A percentile compares a stretch with the other conserved stretches of the same genome.
Conservation (phyloP, 2,329 filamentous ascomycete genomes). For the Botrytis byssoidea region DNA sequence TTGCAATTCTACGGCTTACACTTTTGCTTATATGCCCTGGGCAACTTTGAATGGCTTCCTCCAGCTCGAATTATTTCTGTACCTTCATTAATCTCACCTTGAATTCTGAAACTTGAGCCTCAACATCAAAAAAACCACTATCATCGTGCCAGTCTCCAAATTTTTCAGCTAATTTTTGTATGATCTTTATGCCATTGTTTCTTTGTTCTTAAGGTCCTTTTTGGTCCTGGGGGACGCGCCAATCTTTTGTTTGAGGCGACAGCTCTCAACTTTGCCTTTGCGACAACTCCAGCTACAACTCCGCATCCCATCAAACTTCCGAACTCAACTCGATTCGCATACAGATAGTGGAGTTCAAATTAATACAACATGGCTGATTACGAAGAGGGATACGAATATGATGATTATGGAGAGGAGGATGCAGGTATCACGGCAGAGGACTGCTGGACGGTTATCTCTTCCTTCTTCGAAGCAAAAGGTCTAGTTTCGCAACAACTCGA, state of each 20-base stretch:
- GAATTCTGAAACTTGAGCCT: slow-evolving; percentile 11
- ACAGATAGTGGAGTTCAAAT: slow-evolving; percentile 7
- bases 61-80: slow-evolving; percentile 17
- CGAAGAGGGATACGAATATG: slow-evolving; percentile 62
- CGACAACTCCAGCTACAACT: slow-evolving; percentile 13
- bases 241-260: slow-evolving; percentile 19
- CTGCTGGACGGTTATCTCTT: slow-evolving; percentile 96
- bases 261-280: slow-evolving; percentile 21
- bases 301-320: neutral
- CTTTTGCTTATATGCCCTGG: slow-evolving; percentile 16
- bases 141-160: neutral
- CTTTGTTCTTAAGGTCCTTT: slow-evolving; percentile 25
- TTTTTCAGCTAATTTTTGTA: slow-evolving; percentile 1
- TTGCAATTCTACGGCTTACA: neutral
- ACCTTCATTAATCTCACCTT: slow-evolving; percentile 13
- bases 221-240: slow-evolving; percentile 22
- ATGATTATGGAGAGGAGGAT: slow-evolving; percentile 67
- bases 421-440: slow-evolving; percentile 86
- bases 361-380: slow-evolving; percentile 38
- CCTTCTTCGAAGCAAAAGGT: slow-evolving; percentile 95
- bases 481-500: slow-evolving; percentile 96
- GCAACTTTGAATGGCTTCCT: slow-evolving; percentile 9
- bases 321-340: neutral
- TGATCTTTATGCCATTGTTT: slow-evolving; percentile 25
- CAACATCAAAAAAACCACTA: neutral